A percentile compares a stretch with the other conserved stretches of the same genome.
phyloP scores from a whole-genome alignment of 1,284 basidiomycete species.

The Leccinum brunneo-olivaceum region DNA sequence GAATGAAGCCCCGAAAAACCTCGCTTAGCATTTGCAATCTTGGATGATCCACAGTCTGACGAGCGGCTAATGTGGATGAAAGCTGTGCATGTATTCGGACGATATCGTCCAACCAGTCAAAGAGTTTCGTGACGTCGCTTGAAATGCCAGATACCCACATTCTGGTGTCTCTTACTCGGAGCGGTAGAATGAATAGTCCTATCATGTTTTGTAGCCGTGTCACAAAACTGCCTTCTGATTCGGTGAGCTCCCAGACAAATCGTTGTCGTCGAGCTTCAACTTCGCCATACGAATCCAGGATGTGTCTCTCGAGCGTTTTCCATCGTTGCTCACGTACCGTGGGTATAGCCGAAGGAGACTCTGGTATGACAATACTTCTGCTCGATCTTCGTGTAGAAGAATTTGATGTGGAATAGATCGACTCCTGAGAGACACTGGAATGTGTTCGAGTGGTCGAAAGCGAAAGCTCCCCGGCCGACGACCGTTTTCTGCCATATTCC shows the following conservation, averaged over 20 bases:
- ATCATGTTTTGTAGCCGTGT: constrained; percentile 58
- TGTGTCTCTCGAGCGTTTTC: constrained; percentile 18
- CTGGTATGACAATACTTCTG: constrained; percentile 3
- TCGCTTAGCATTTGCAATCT: constrained; percentile 51
- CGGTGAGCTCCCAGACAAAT: constrained; percentile 59
- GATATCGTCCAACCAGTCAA: constrained; percentile 85
- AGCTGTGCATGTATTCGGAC: constrained; percentile 68
- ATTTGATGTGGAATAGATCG: constrained; percentile 18
- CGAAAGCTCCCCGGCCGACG: constrained; percentile 7
- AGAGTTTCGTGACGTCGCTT: constrained; percentile 55
- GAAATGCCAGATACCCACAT: constrained; percentile 79
- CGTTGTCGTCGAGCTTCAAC: constrained; percentile 59
- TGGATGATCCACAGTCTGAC: constrained; percentile 39
- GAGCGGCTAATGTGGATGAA: constrained; percentile 42
- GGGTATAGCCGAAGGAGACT: constrained; percentile 7
- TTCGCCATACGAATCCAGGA: constrained; percentile 34
- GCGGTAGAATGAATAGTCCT: constrained; percentile 64
- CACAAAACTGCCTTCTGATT: constrained; percentile 67
- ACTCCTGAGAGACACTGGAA: constrained; percentile 20
- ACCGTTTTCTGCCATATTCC: constrained; percentile 7
- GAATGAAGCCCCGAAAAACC: constrained; percentile 52
- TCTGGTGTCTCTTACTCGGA: constrained; percentile 61
- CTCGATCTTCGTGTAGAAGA: constrained; percentile 14
- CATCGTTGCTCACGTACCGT: constrained; percentile 17
- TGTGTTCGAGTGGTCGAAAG: constrained; percentile 10